Conservation (phyloP, 805 yeast species). For the Suhomyces faveliae region DNA sequence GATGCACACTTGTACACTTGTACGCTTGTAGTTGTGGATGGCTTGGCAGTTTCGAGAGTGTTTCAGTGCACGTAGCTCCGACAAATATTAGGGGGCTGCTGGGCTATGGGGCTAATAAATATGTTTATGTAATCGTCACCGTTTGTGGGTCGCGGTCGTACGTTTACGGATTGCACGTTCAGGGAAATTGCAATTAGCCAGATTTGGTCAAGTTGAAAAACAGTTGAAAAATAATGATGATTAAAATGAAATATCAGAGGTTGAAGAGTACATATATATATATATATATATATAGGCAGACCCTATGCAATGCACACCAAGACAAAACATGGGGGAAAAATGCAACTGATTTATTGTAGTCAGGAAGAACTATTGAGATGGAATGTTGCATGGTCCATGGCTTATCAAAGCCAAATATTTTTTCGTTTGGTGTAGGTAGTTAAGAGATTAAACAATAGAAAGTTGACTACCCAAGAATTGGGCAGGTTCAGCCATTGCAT, state of each 20-base stretch:
- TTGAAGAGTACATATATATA: background rate
- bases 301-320: background rate
- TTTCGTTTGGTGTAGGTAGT: background rate
- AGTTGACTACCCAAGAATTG: background rate
- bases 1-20: no score
- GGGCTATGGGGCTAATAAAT: background rate
- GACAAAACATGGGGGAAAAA: background rate
- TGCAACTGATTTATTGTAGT: background rate
- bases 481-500: background rate
- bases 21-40: background rate
- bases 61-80: background rate
- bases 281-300: background rate
- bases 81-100: background rate
- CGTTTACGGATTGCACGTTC: background rate
- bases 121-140: background rate
- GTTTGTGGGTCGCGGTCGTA: background rate
- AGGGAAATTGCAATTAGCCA: background rate
- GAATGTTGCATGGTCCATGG: background rate
- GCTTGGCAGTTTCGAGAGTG: background rate
- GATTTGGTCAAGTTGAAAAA: background rate
- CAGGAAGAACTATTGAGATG: background rate
- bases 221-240: no score
- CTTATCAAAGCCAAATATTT: background rate
- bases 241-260: no score
- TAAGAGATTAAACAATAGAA: background rate